Percentiles rank a stretch among this genome's conserved stretches.
These are phyloP conservation scores for Strobilomyces dryophilus DNA, from an alignment of 768 basidiomycete species.

Conservation along the genomic window DNA sequence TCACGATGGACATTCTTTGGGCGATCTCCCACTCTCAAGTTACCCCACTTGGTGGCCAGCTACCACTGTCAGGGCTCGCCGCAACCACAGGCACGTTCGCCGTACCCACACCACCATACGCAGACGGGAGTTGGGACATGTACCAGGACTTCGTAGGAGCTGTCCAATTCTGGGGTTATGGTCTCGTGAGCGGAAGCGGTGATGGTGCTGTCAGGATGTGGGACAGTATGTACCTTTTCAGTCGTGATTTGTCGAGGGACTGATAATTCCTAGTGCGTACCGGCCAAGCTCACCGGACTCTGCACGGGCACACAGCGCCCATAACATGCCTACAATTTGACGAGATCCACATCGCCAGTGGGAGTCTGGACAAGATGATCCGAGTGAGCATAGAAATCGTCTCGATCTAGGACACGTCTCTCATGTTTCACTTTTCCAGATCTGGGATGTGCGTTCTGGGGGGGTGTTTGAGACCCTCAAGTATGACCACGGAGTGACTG, in stretches of 20 bases:
- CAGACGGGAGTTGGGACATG: constrained; percentile 91
- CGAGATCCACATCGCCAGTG: constrained; percentile 89
- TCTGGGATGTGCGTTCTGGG: constrained; percentile 96
- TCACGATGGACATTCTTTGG: constrained; percentile 99
- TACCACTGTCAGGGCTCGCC: constrained; percentile 49
- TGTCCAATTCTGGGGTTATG: constrained; percentile 98
- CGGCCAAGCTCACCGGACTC: constrained; percentile 90
- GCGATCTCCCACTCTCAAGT: constrained; percentile 88
- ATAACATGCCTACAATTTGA: constrained; percentile 96
- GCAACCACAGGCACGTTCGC: constrained; percentile 65
- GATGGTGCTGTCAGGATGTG: constrained; percentile 99
- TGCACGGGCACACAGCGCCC: constrained; percentile 89
- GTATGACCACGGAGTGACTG: constrained; percentile 88
- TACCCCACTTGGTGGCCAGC: constrained; percentile 35
- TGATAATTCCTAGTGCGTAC: constrained; percentile 74
- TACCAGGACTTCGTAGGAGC: constrained; percentile 97
- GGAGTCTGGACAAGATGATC: constrained; percentile 90
- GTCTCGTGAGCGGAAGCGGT: constrained; percentile 92
- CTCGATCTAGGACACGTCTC: neutral
- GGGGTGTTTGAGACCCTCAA: constrained; percentile 82
- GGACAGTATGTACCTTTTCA: constrained; percentile 71
- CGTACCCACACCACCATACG: constrained; percentile 80
- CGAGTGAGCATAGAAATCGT: constrained; percentile 48
- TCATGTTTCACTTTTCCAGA: constrained; percentile 40
- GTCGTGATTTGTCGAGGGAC: neutral